Evolutionary conservation across 441 rosid genomes (phyloP).

Genomic region (Euphorbia celastroides): DNA sequence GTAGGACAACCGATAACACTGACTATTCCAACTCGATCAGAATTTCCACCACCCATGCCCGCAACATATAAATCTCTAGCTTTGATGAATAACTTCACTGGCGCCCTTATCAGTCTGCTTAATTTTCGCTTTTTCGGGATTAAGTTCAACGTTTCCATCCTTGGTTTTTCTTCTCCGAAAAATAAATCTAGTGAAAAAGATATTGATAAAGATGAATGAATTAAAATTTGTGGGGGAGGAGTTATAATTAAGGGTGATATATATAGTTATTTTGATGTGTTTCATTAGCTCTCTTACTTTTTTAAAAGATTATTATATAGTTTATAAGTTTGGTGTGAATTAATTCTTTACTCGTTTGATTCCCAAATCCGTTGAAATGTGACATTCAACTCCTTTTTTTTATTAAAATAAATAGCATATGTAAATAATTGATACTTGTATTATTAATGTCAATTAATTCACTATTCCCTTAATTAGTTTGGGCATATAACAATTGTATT

Average conservation of each 20-base stretch:
- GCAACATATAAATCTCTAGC: slow-evolving; percentile 50
- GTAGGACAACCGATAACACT: slow-evolving; percentile 37
- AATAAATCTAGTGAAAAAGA: background rate
- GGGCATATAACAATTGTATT: too few species aligned
- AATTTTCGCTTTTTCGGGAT: slow-evolving; percentile 25
- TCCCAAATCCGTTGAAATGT: background rate
- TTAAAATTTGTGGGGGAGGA: background rate
- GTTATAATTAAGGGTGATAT: background rate
- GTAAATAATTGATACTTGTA: too few species aligned
- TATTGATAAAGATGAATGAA: background rate
- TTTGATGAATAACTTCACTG: slow-evolving; percentile 37
- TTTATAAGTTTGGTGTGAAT: background rate
- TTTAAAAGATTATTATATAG: background rate
- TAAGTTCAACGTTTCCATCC: slow-evolving; percentile 16
- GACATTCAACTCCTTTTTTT: too few species aligned
- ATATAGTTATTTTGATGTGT: background rate
- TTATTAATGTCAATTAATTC: too few species aligned
- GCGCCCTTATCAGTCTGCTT: slow-evolving; percentile 31
- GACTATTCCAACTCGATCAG: slow-evolving; percentile 31
- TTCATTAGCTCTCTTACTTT: background rate
- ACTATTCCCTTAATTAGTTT: too few species aligned
- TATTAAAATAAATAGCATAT: too few species aligned
- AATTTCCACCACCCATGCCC: slow-evolving; percentile 41
- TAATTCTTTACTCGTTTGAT: too few species aligned
- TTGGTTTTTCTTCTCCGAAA: background rate